Conservation (phyloP, 352 stramenopile species). For the Pythium biforme region DNA sequence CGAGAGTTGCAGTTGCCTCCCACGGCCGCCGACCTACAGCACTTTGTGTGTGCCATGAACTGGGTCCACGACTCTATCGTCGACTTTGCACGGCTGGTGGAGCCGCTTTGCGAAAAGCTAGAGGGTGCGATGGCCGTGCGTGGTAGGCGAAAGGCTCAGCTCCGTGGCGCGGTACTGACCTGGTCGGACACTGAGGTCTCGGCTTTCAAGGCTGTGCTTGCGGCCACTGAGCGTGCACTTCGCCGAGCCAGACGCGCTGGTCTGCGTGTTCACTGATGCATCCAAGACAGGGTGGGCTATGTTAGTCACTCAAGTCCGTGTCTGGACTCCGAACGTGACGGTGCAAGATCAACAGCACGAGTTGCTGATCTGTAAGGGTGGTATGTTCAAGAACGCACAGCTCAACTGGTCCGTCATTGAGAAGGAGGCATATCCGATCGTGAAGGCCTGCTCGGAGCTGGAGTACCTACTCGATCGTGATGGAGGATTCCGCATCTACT, state of each 20-base stretch:
- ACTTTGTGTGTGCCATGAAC: too few relatives aligned
- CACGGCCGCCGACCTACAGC: too few relatives aligned
- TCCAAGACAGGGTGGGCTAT: conserved; percentile 1
- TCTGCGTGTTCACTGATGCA: background rate
- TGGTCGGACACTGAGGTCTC: too few relatives aligned
- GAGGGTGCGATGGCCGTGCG: too few relatives aligned
- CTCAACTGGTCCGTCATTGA: conserved; percentile 27
- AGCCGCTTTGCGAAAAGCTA: too few relatives aligned
- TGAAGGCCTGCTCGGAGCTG: background rate
- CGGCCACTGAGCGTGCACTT: too few relatives aligned
- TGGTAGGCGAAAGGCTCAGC: too few relatives aligned
- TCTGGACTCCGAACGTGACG: background rate
- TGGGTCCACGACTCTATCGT: too few relatives aligned
- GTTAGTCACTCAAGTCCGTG: background rate
- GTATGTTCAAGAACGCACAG: conserved; percentile 20
- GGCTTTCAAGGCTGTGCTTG: too few relatives aligned
- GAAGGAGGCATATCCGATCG: conserved; percentile 23
- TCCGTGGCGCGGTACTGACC: too few relatives aligned
- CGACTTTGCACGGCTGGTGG: too few relatives aligned
- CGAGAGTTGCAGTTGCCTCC: too few relatives aligned
- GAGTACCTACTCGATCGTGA: conserved; percentile 20
- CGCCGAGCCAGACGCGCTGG: background rate
- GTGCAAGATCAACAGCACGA: background rate
- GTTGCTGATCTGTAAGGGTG: conserved; percentile 6
- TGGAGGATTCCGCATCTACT: conserved; percentile 27